Percentiles rank a stretch among this genome's conserved stretches.
These are phyloP conservation scores for Yamadazyma dushanensis DNA, from an alignment of 1,139 yeast species.

Conservation along the genomic window DNA sequence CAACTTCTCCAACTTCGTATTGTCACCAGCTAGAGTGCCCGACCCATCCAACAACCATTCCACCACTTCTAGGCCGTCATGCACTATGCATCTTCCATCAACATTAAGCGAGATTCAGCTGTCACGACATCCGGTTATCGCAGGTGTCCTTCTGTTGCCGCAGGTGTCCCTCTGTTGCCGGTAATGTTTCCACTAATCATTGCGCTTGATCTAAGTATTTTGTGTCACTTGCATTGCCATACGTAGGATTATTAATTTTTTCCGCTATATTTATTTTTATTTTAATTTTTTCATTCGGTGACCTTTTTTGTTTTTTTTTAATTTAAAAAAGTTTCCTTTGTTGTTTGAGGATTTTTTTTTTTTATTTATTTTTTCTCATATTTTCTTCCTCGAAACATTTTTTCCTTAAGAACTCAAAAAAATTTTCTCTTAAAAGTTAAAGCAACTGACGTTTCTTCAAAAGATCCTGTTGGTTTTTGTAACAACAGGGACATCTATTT, in stretches of 20 bases:
- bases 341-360: neutral
- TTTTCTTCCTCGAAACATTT: slow-evolving; percentile 2
- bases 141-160: too few relatives aligned
- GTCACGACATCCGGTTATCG: too few relatives aligned
- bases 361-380: neutral
- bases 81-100: too few relatives aligned
- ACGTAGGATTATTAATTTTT: slow-evolving; percentile 1
- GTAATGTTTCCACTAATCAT: neutral
- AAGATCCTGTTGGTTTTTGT: neutral
- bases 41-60: too few relatives aligned
- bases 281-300: too few relatives aligned
- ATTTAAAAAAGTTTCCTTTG: too few relatives aligned
- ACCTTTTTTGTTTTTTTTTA: too few relatives aligned
- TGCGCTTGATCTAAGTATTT: slow-evolving; percentile 2
- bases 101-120: too few relatives aligned
- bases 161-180: too few relatives aligned
- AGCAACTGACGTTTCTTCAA: slow-evolving; percentile 1
- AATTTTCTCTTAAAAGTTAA: slow-evolving; percentile 1
- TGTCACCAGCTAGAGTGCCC: too few relatives aligned
- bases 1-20: too few relatives aligned
- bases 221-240: neutral
- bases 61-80: too few relatives aligned
- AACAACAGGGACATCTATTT: neutral
- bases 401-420: neutral
- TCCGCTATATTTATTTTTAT: neutral